These are phyloP conservation scores for Botrytis sinoallii DNA, from an alignment of 2,329 filamentous ascomycete genomes.

Conservation along the genomic window DNA sequence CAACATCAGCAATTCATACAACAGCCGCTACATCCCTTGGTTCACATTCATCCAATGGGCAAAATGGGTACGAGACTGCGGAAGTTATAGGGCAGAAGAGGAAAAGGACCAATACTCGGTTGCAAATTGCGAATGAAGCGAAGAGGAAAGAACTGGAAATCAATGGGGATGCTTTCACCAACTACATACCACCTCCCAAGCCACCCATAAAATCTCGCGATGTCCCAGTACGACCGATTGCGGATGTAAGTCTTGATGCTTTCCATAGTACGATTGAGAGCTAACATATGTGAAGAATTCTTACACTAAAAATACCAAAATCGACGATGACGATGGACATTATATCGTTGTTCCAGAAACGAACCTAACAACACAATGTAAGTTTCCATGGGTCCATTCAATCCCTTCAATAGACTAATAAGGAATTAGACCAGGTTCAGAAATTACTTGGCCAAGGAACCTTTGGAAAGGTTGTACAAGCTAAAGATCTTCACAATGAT, in stretches of 20 bases:
- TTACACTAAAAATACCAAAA: slow-evolving; percentile 62
- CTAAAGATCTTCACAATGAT: slow-evolving; percentile 68
- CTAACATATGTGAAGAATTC: slow-evolving; percentile 35
- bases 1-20: slow-evolving; percentile 74
- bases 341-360: slow-evolving; percentile 90
- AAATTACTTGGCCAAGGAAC: slow-evolving; percentile 93
- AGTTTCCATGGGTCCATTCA: slow-evolving; percentile 40
- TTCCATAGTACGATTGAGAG: slow-evolving; percentile 19
- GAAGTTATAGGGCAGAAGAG: slow-evolving; percentile 76
- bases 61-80: slow-evolving; percentile 64
- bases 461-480: slow-evolving; percentile 97
- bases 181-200: slow-evolving; percentile 81
- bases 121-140: slow-evolving; percentile 77
- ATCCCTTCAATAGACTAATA: not conserved
- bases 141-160: slow-evolving; percentile 73
- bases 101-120: slow-evolving; percentile 73
- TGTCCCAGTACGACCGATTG: slow-evolving; percentile 60
- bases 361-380: slow-evolving; percentile 85
- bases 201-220: slow-evolving; percentile 88
- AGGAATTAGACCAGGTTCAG: slow-evolving; percentile 70
- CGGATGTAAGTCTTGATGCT: slow-evolving; percentile 53
- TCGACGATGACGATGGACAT: slow-evolving; percentile 95
- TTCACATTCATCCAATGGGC: slow-evolving; percentile 58
- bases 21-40: slow-evolving; percentile 86
- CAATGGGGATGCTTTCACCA: slow-evolving; percentile 67